Conservation (phyloP, 768 basidiomycete genomes). For the Neoboletus brunneissimus region DNA sequence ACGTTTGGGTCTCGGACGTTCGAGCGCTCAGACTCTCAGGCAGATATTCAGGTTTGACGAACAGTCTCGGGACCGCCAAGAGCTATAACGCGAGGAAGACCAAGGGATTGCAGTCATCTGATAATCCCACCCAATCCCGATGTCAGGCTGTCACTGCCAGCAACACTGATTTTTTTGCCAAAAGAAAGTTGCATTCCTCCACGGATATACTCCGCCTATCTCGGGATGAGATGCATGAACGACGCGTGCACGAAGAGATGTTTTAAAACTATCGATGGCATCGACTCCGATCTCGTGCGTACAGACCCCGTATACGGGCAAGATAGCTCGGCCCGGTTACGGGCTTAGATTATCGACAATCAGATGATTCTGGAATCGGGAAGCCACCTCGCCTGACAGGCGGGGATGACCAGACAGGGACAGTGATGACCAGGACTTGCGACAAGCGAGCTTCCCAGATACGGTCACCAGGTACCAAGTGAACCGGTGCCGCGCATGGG, state of each 20-base stretch:
- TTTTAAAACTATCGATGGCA: conserved; percentile 3
- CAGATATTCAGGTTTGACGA: neutral
- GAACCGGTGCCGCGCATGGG: neutral
- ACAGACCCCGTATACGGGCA: neutral
- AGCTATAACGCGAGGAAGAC: neutral
- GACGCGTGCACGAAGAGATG: neutral
- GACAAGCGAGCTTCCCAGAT: neutral
- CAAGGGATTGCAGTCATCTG: neutral
- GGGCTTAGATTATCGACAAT: conserved; percentile 1
- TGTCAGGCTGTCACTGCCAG: neutral
- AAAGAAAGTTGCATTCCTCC: neutral
- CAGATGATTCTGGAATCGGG: neutral
- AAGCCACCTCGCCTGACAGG: neutral
- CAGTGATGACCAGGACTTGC: neutral
- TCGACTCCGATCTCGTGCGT: neutral
- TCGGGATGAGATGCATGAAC: neutral
- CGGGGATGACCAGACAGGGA: neutral
- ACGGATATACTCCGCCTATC: neutral
- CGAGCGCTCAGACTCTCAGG: neutral
- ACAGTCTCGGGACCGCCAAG: neutral
- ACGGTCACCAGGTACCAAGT: neutral
- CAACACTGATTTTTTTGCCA: neutral
- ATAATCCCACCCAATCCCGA: neutral
- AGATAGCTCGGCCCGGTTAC: neutral
- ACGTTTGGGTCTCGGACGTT: neutral